Evolutionary conservation across 306 rosid genomes (phyloP), one percentile per base, ranked within the genome.

Genomic region (Cicer arietinum): DNA sequence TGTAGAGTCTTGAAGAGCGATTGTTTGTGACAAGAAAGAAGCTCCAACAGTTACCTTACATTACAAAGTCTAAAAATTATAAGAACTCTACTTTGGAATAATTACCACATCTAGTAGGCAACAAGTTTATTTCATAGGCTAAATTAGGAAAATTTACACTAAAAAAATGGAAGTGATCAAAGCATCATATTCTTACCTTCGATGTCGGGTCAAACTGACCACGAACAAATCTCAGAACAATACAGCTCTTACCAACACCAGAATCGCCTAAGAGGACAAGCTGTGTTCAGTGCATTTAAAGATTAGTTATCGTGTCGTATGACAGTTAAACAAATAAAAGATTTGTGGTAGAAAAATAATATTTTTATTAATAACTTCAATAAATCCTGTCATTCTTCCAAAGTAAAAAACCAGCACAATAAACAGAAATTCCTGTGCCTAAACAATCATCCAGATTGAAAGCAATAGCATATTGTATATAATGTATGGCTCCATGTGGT

Each of bases 241-340:
- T 95, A 69, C 99, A 95, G 81, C 99, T 95, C 84, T 95, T 95
- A 79, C 99, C 99, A 80, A 95, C 99, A 45, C 99, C 99, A 78
- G 99, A 95, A 86, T 95, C 99, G 75, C 99, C 99, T 83, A 95
- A 80, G 78, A 95, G 88, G 75, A 95, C 99, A 72, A 95, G 97
- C 98, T 95, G 90, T 65, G 77, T 77, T 77, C 57, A 81, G 81
- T 60, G 58, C 68, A 82, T 58, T 46, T 54, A 67, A 71, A 60
- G 61, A 74, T 84, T 77, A 77, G 85, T 51, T 70, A 44, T 16
- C 41, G 6, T 41, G 53, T 45, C 69, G 42, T 76, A 7, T 30
- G 20, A 80, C 77, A 22, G 43, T 52, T 48, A 60, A 74, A 77
- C 63, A 74, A 73, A 73, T 16, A 77, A 69, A 22, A 61, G 44